Conservation (phyloP, 2,329 filamentous ascomycete genomes). For the Sarocladiaceae sp. region DNA sequence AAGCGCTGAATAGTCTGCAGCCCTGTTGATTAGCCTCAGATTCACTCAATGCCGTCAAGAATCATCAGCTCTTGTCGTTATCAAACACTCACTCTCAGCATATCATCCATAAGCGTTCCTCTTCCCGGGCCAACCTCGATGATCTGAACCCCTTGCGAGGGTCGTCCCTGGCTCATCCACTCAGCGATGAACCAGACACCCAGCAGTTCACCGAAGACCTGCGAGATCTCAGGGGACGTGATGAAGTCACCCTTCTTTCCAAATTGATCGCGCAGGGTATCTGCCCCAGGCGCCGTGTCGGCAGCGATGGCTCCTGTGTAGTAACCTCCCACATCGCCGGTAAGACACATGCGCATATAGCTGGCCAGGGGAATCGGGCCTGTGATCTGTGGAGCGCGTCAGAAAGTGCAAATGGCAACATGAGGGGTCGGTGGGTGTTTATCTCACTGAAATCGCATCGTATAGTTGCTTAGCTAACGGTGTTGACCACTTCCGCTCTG, state of each 20-base stretch:
- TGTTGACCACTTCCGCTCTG: constrained; percentile 70
- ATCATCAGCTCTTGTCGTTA: neutral
- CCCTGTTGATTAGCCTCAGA: neutral
- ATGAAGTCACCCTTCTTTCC: constrained; percentile 93
- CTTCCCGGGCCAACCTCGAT: constrained; percentile 93
- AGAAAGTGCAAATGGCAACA: no score
- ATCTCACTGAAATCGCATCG: constrained; percentile 74
- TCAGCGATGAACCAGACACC: constrained; percentile 95
- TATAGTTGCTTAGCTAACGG: constrained; percentile 83
- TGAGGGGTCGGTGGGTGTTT: no score
- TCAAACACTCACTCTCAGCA: constrained; percentile 62
- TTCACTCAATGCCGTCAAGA: neutral
- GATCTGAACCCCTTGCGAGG: constrained; percentile 71
- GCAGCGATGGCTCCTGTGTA: constrained; percentile 73
- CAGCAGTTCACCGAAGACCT: constrained; percentile 91
- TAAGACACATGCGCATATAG: constrained; percentile 98
- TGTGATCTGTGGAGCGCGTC: constrained; percentile 47
- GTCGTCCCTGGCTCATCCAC: constrained; percentile 88
- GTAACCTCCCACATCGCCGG: constrained; percentile 85
- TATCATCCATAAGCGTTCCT: constrained; percentile 95
- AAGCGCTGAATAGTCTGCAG: constrained; percentile 80
- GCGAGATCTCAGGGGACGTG: constrained; percentile 95
- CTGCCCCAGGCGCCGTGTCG: constrained; percentile 20
- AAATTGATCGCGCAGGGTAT: constrained; percentile 69
- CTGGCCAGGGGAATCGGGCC: constrained; percentile 88